phyloP scores from a whole-genome alignment of 202 grass and related monocot genomes.

The Zizania palustris region DNA sequence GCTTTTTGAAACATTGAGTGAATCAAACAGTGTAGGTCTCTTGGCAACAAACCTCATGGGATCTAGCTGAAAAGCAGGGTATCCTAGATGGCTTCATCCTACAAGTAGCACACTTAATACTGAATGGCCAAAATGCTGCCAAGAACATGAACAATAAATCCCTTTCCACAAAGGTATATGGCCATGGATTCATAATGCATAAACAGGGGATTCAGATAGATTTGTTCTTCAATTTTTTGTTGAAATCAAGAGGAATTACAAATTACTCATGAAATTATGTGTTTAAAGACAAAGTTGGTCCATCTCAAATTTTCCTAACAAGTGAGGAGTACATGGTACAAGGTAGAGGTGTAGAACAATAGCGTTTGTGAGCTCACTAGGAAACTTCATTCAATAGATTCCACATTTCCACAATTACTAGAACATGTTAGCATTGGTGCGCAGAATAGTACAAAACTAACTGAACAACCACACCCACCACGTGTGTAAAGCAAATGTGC shows the following conservation, averaged over 20 bases:
- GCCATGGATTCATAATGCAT: not conserved
- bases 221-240: not conserved
- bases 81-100: not conserved
- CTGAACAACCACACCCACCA: not conserved
- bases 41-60: not conserved
- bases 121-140: not conserved
- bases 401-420: not conserved
- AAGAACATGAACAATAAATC: slow-evolving; percentile 2
- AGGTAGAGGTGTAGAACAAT: not conserved
- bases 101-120: not conserved
- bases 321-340: not conserved
- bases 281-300: not conserved
- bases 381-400: not conserved
- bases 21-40: too few species aligned
- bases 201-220: not conserved
- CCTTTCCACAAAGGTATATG: not conserved
- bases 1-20: too few species aligned
- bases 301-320: not conserved
- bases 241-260: not conserved
- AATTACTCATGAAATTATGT: not conserved
- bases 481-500: not conserved
- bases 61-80: slow-evolving; percentile 20
- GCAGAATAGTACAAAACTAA: not conserved
- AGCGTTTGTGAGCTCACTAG: not conserved
- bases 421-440: not conserved